Evolutionary conservation across 2,329 filamentous ascomycete species (phyloP).

Genomic region (Fusarium sp.): DNA sequence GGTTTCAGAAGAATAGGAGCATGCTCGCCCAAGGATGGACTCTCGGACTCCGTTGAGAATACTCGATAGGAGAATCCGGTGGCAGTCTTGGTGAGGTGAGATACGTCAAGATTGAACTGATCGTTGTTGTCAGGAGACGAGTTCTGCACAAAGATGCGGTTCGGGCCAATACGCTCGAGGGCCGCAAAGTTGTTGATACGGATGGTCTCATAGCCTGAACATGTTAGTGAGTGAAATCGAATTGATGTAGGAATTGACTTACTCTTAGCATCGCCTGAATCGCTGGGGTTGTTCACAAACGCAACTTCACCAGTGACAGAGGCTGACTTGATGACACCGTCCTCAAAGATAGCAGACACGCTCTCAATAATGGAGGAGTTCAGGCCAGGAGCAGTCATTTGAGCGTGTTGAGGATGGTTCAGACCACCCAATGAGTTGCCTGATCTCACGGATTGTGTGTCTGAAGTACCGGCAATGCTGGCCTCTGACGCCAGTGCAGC

Average conservation of each 20-base stretch:
- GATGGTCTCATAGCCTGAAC: conserved; percentile 72
- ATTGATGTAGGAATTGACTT: conserved; percentile 46
- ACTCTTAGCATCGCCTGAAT: conserved; percentile 61
- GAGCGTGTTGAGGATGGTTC: conserved; percentile 80
- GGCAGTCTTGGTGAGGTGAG: conserved; percentile 77
- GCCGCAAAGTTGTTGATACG: conserved; percentile 87
- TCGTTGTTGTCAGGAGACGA: conserved; percentile 73
- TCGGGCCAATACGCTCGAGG: conserved; percentile 94
- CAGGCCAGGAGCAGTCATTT: conserved; percentile 81
- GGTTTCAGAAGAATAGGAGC: conserved; percentile 80
- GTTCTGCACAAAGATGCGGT: conserved; percentile 88
- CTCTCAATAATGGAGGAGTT: conserved; percentile 93
- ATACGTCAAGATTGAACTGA: conserved; percentile 81
- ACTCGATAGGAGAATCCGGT: conserved; percentile 95
- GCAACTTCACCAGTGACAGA: conserved; percentile 90
- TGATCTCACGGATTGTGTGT: conserved; percentile 92
- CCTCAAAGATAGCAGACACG: conserved; percentile 85
- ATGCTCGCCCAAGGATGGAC: conserved; percentile 61
- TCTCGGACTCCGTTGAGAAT: conserved; percentile 72
- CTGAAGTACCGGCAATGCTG: conserved; percentile 71
- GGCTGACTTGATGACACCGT: conserved; percentile 75
- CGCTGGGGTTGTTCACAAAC: conserved; percentile 77
- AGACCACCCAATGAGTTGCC: conserved; percentile 81
- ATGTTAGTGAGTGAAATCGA: conserved; percentile 3
- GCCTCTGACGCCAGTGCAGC: conserved; percentile 72